Evolutionary conservation across 495 filamentous ascomycete genomes (phyloP).

Genomic region (Trichoderma asperelloides): DNA sequence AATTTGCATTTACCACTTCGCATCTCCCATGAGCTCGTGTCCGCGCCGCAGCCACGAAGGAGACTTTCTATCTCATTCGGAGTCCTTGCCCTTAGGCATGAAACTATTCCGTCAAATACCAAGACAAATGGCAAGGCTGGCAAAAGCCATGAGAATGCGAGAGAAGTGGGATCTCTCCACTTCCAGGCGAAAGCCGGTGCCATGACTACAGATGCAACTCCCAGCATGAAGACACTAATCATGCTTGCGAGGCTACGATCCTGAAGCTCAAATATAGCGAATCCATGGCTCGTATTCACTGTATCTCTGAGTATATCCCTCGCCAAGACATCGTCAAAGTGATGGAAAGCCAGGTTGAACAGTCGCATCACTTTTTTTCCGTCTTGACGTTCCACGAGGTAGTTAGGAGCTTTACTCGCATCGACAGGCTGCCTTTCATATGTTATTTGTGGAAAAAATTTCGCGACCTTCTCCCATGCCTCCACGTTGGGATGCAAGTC

Average conservation of each 20-base stretch:
- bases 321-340: constrained; percentile 59
- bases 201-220: constrained; percentile 42
- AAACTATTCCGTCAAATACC: constrained; percentile 59
- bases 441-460: constrained; percentile 38
- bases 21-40: constrained; percentile 43
- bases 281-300: constrained; percentile 52
- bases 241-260: constrained; percentile 45
- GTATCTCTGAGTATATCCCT: constrained; percentile 50
- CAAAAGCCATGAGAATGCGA: constrained; percentile 56
- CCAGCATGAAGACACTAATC: constrained; percentile 45
- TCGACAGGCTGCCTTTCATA: constrained; percentile 53
- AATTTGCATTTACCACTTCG: constrained; percentile 40
- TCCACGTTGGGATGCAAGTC: constrained; percentile 59
- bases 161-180: constrained; percentile 46
- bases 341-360: constrained; percentile 69
- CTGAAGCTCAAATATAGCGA: constrained; percentile 70
- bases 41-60: constrained; percentile 40
- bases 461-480: constrained; percentile 48
- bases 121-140: constrained; percentile 56
- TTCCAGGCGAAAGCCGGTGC: constrained; percentile 47
- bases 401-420: constrained; percentile 44
- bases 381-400: constrained; percentile 30
- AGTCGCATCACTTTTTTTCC: constrained; percentile 49
- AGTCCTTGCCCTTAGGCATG: constrained; percentile 54
- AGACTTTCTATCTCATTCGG: constrained; percentile 52